phyloP scores from a whole-genome alignment of 805 yeast genomes.

The Candida adriatica region DNA sequence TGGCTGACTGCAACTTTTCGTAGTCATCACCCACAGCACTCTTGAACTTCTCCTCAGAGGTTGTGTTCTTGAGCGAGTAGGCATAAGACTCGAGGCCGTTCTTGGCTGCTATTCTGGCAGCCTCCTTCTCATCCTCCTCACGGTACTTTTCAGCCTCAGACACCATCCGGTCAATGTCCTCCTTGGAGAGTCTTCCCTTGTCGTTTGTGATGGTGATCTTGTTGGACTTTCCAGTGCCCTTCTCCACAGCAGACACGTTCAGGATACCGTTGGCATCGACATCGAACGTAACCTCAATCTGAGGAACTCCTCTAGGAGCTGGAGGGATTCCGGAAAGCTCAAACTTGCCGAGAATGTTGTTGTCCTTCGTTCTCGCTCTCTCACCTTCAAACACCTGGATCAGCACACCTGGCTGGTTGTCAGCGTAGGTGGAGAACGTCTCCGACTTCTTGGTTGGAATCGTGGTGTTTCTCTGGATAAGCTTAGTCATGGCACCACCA shows the following conservation, averaged over 20 bases:
- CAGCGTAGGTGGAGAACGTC: slow-evolving; percentile 76
- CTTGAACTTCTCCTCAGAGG: slow-evolving; percentile 64
- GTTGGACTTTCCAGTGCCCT: slow-evolving; percentile 97
- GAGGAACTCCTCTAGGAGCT: slow-evolving; percentile 99
- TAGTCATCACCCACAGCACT: slow-evolving; percentile 73
- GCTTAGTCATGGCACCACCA: slow-evolving; percentile 74
- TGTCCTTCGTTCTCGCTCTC: slow-evolving; percentile 82
- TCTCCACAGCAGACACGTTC: slow-evolving; percentile 95
- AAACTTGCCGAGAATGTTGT: slow-evolving; percentile 95
- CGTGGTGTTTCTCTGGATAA: slow-evolving; percentile 69
- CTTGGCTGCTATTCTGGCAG: slow-evolving; percentile 89
- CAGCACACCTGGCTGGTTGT: slow-evolving; percentile 78
- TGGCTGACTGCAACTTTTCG: slow-evolving; percentile 72
- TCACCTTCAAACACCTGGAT: slow-evolving; percentile 79
- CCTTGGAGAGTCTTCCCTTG: slow-evolving; percentile 97
- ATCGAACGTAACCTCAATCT: slow-evolving; percentile 95
- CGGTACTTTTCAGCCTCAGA: slow-evolving; percentile 96
- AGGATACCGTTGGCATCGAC: slow-evolving; percentile 96
- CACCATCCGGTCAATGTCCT: slow-evolving; percentile 97
- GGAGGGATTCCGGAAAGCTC: slow-evolving; percentile 97
- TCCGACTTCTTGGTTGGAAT: slow-evolving; percentile 71
- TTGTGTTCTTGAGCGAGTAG: slow-evolving; percentile 83
- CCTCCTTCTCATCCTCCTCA: slow-evolving; percentile 94
- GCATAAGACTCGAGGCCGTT: slow-evolving; percentile 95
- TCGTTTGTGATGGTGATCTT: slow-evolving; percentile 98